Conservation (phyloP, 2,329 filamentous ascomycete genomes). For the Diaporthe ilicicola region DNA sequence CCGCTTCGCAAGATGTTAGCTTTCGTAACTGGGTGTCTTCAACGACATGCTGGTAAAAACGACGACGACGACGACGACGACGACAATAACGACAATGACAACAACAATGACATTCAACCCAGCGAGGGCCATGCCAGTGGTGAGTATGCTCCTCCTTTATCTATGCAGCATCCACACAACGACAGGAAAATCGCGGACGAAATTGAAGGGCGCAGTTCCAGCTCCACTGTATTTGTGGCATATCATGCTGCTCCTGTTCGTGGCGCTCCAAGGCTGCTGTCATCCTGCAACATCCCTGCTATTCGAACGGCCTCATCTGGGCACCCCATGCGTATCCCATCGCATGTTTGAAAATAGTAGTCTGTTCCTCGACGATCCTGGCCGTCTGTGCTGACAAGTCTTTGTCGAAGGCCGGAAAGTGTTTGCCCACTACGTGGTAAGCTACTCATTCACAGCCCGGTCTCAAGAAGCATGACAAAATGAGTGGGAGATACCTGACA, state of each 20-base stretch:
- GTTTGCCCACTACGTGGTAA: slow-evolving; percentile 43
- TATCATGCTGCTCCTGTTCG: background rate
- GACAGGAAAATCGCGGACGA: too few species aligned
- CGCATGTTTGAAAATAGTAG: background rate
- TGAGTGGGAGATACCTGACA: background rate
- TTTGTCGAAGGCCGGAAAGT: slow-evolving; percentile 33
- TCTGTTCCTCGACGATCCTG: background rate
- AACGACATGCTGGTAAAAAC: background rate
- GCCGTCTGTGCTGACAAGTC: background rate
- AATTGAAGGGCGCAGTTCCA: background rate
- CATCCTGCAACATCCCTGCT: background rate
- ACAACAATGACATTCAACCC: too few species aligned
- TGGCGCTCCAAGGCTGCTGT: too few species aligned
- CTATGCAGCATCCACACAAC: background rate
- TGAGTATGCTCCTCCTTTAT: background rate
- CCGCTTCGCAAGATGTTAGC: background rate
- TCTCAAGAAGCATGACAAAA: background rate
- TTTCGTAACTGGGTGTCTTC: slow-evolving; percentile 7
- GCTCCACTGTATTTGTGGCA: background rate
- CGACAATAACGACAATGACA: too few species aligned
- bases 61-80: background rate
- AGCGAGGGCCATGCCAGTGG: background rate
- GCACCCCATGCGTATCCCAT: background rate
- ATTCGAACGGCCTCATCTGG: too few species aligned
- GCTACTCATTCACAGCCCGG: background rate